Evolutionary conservation across 352 stramenopile species (phyloP).

Genomic region (Peronospora belbahrii): DNA sequence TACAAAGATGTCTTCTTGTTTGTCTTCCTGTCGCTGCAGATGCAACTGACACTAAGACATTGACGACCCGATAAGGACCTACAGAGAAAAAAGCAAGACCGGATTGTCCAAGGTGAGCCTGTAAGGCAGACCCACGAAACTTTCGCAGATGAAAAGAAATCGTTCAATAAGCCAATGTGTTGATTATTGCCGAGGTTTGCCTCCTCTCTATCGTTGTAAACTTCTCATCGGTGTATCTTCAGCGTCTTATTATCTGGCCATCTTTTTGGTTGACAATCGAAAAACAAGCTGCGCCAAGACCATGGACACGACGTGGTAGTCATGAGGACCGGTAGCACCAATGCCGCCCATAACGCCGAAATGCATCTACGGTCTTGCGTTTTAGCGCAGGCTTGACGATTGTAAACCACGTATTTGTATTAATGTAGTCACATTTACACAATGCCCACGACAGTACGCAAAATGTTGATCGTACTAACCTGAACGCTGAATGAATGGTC

Average conservation of each 20-base stretch:
- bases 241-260: slow-evolving; percentile 15
- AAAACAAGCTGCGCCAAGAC: slow-evolving; percentile 43
- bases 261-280: slow-evolving; percentile 36
- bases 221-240: too few species aligned
- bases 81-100: slow-evolving; percentile 22
- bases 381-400: slow-evolving; percentile 11
- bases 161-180: too few species aligned
- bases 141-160: too few species aligned
- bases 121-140: too few species aligned
- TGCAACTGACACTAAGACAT: slow-evolving; percentile 10
- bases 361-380: too few species aligned
- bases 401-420: too few species aligned
- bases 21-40: slow-evolving; percentile 11
- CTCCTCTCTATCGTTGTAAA: too few species aligned
- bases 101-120: too few species aligned
- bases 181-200: too few species aligned
- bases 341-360: slow-evolving; percentile 37
- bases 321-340: slow-evolving; percentile 39
- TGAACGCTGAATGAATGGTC: slow-evolving; percentile 8
- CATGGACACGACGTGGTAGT: slow-evolving; percentile 50
- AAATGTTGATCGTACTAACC: slow-evolving; percentile 37
- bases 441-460: slow-evolving; percentile 46
- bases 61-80: slow-evolving; percentile 11
- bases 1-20: slow-evolving; percentile 13
- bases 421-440: slow-evolving; percentile 28